phyloP scores from a whole-genome alignment of 768 basidiomycete species.

The Coprinopsis marcescibilis region DNA sequence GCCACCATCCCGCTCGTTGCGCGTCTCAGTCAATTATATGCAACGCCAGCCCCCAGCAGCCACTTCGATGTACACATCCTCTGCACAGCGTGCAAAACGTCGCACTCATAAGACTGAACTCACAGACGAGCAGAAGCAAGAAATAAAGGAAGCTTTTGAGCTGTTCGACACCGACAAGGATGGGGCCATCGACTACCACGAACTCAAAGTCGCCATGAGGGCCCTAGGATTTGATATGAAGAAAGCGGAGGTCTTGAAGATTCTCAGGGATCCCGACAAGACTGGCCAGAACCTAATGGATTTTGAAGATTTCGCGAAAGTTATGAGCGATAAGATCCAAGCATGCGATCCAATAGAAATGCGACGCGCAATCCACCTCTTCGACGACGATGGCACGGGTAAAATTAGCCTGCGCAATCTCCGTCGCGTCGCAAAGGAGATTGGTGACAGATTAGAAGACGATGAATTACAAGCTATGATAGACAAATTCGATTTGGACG shows the following conservation, averaged over 20 bases:
- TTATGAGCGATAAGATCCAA: constrained; percentile 93
- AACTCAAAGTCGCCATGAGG: constrained; percentile 97
- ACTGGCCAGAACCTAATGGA: constrained; percentile 80
- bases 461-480: constrained; percentile 99
- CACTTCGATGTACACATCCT: constrained; percentile 67
- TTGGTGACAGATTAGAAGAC: constrained; percentile 91
- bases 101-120: constrained; percentile 75
- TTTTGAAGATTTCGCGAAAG: constrained; percentile 89
- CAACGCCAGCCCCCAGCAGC: too few relatives aligned
- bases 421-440: constrained; percentile 90
- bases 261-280: constrained; percentile 87
- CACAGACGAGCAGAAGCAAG: constrained; percentile 85
- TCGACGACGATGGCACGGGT: constrained; percentile 94
- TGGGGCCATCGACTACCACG: constrained; percentile 93
- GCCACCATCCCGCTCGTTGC: too few relatives aligned
- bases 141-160: constrained; percentile 98
- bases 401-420: constrained; percentile 91
- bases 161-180: constrained; percentile 99
- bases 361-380: constrained; percentile 90
- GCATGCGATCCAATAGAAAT: constrained; percentile 96
- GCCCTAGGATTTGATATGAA: constrained; percentile 97
- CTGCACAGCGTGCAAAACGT: constrained; percentile 69
- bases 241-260: constrained; percentile 95
- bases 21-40: too few relatives aligned
- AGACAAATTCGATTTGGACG: constrained; percentile 98